A percentile compares a stretch with the other conserved stretches of the same genome.
phyloP scores from a whole-genome alignment of 345 rosid species.

The Xanthoceras sorbifolium region DNA sequence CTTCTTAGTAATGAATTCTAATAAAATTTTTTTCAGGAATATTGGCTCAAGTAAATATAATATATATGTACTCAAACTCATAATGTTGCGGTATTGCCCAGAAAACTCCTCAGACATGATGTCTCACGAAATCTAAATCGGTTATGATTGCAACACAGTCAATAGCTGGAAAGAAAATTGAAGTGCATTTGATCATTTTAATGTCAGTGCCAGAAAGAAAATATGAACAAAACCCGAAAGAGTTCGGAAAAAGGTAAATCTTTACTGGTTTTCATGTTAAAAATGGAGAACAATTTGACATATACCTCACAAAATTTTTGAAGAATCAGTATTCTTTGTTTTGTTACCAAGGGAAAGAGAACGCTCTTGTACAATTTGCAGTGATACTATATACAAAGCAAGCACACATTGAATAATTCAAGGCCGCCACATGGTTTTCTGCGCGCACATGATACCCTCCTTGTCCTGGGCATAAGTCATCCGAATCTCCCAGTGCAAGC shows the following conservation, averaged over 20 bases:
- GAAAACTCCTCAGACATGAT: neutral
- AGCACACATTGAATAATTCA: constrained; percentile 23
- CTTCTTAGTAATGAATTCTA: too few species aligned
- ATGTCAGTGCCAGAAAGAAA: neutral
- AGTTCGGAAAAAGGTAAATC: neutral
- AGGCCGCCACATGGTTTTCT: constrained; percentile 86
- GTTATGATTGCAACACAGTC: neutral
- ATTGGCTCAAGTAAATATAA: too few species aligned
- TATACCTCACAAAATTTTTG: neutral
- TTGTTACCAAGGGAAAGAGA: neutral
- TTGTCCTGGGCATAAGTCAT: constrained; percentile 79
- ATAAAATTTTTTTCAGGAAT: too few species aligned
- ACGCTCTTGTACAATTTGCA: neutral
- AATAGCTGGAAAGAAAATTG: neutral
- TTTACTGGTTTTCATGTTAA: neutral
- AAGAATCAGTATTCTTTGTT: constrained; percentile 16
- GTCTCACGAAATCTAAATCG: neutral
- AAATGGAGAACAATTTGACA: neutral
- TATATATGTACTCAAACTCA: too few species aligned
- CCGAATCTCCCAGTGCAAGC: constrained; percentile 91
- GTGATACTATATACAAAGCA: neutral
- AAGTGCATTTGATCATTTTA: neutral
- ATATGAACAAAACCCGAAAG: too few species aligned
- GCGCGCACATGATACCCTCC: constrained; percentile 85
- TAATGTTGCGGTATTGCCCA: too few species aligned